Base-by-base conservation (phyloP, 106 monocot species). In the Dioscorea dumetorum region DNA sequence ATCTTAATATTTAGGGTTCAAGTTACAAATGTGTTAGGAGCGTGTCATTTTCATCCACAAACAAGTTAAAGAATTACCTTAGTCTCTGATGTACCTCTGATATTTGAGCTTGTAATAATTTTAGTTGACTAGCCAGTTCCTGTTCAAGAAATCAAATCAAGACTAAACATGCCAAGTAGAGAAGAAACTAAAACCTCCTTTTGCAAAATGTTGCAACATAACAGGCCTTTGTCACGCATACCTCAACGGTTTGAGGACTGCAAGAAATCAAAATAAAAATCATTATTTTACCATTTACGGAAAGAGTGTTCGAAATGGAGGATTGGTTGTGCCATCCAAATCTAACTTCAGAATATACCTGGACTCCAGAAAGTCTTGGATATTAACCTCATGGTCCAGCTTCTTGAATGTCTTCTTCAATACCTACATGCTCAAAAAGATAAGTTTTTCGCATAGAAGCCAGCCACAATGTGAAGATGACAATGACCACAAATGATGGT, bases 361-460 rank as follows among this genome's bases (percentile, higher is more conserved):
- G 58, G 79, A 84, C 48, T 80, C 85, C 21, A 88, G 57, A 64
- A 91, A 88, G 17, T 95, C 91, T 19, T 88, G 65, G 41, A 95
- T 88, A 66, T 85, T 80, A 15, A 95, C 88, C 64, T 88, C 88
- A 69, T 95, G 95, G 57, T 95, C 95, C 69, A 88, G 70, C 57
- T 91, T 91, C 70, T 88, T 95, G 78, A 95, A 95, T 60, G 95
- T 91, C 62, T 91, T 95, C 76, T 86, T 91, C 58, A 95, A 67
- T 22, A 85, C 91, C 95, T 95, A 72, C 31, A 66, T 61, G 58
- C 8, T 49, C 41, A 33, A 57, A 49, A 50, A 50, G 41, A 49
- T 66, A 41, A 21, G 28, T 66, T 33, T 70, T 22, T 31, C 49
- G 57, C 64, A n/a, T 50, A 54, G 58, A 77, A 63, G 33, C 15